These are phyloP conservation scores for Kuraishia cidri DNA, from an alignment of 805 yeast genomes.

Conservation along the genomic window DNA sequence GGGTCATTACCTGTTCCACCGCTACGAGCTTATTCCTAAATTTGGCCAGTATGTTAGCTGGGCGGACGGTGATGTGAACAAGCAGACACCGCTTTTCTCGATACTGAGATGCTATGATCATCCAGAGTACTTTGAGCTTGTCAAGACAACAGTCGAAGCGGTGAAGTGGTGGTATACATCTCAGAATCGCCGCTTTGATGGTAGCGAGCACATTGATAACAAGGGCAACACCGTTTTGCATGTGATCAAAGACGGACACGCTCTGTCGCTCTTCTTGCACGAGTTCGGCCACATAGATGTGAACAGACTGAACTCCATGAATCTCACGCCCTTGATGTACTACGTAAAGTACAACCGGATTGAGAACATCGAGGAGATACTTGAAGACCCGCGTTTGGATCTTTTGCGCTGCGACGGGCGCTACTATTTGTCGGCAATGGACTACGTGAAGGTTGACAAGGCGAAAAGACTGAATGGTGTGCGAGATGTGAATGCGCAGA, in stretches of 20 bases:
- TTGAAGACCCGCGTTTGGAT: conserved; percentile 41
- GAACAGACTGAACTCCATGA: conserved; percentile 50
- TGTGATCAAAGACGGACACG: conserved; percentile 39
- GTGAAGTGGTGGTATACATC: conserved; percentile 32
- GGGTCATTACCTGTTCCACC: conserved; percentile 68
- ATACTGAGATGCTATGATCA: conserved; percentile 79
- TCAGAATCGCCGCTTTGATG: conserved; percentile 24
- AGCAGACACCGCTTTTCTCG: conserved; percentile 74
- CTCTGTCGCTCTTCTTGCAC: conserved; percentile 30
- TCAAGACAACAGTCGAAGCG: conserved; percentile 33
- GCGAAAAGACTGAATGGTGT: conserved; percentile 3
- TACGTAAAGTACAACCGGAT: conserved; percentile 62
- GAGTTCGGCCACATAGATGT: conserved; percentile 33
- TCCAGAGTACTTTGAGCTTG: conserved; percentile 41
- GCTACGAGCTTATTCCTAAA: conserved; percentile 35
- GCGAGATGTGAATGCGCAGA: conserved; percentile 5
- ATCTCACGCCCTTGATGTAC: conserved; percentile 62
- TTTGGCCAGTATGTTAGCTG: conserved; percentile 63
- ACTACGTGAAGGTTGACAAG: conserved; percentile 31
- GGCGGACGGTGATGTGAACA: conserved; percentile 52
- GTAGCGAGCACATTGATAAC: conserved; percentile 58
- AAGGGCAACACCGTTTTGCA: conserved; percentile 76
- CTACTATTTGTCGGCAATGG: conserved; percentile 28
- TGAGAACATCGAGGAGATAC: conserved; percentile 44
- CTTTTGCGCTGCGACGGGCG: conserved; percentile 21